phyloP scores from a whole-genome alignment of 179 eudicot genomes.

The Beta corolliflora region DNA sequence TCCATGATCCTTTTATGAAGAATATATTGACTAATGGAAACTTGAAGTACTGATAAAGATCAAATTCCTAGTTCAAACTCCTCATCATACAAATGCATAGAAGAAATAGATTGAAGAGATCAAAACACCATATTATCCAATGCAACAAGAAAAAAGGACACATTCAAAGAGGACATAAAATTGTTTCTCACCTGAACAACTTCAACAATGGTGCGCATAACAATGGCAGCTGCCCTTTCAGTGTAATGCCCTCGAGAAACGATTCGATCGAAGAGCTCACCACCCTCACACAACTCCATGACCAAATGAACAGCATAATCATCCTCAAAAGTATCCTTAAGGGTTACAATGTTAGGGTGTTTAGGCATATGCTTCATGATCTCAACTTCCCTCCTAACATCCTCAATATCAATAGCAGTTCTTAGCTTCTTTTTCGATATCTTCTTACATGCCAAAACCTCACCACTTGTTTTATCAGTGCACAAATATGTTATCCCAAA shows the following conservation, averaged over 20 bases:
- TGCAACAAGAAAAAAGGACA: neutral
- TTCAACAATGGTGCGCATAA: slow-evolving; percentile 68
- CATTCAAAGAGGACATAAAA: neutral
- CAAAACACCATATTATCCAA: neutral
- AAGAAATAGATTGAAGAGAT: neutral
- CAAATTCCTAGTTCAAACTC: slow-evolving; percentile 1
- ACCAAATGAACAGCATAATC: slow-evolving; percentile 80
- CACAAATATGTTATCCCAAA: slow-evolving; percentile 81
- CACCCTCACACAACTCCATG: slow-evolving; percentile 92
- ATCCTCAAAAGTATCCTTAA: slow-evolving; percentile 87
- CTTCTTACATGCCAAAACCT: slow-evolving; percentile 71
- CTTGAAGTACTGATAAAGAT: neutral
- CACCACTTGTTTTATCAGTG: slow-evolving; percentile 55
- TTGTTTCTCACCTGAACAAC: slow-evolving; percentile 71
- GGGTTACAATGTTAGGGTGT: slow-evolving; percentile 73
- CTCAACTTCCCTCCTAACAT: slow-evolving; percentile 83
- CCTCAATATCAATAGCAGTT: slow-evolving; percentile 83
- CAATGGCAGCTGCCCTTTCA: slow-evolving; percentile 80
- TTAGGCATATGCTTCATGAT: slow-evolving; percentile 79
- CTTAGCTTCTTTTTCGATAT: slow-evolving; percentile 82
- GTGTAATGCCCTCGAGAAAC: slow-evolving; percentile 92
- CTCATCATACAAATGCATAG: slow-evolving; percentile 2
- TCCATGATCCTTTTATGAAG: neutral
- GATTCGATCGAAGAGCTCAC: slow-evolving; percentile 86
- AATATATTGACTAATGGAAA: neutral